Conservation (phyloP, 2,329 filamentous ascomycete genomes). For the Aureobasidium namibiae region DNA sequence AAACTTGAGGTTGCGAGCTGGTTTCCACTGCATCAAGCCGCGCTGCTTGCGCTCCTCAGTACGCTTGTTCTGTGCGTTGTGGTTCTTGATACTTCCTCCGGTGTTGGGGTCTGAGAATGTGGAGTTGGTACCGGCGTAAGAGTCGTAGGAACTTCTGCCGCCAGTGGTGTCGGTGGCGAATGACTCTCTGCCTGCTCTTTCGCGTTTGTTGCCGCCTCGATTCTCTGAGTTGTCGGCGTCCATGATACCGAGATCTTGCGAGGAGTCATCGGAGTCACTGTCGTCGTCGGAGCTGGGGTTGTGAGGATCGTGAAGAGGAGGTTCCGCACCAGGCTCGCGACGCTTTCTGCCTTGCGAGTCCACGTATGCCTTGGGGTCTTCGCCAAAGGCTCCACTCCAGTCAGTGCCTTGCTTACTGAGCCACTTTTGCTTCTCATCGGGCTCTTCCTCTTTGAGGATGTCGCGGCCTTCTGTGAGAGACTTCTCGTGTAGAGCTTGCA, state of each 20-base stretch:
- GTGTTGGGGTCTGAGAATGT: conserved; percentile 1
- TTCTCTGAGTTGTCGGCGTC: conserved; percentile 38
- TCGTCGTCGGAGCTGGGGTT: conserved; percentile 36
- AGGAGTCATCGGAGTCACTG: conserved; percentile 31
- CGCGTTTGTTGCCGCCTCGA: not conserved
- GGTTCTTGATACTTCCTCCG: conserved; percentile 42
- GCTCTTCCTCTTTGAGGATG: conserved; percentile 62
- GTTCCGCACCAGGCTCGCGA: conserved; percentile 47
- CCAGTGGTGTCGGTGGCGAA: conserved; percentile 24
- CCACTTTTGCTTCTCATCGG: conserved; percentile 70
- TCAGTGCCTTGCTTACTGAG: conserved; percentile 71
- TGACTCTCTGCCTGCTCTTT: conserved; percentile 23
- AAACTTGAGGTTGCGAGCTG: conserved; percentile 76
- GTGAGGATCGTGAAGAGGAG: conserved; percentile 44
- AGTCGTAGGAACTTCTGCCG: conserved; percentile 18
- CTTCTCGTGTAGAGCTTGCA: conserved; percentile 71
- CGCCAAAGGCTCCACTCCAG: conserved; percentile 79
- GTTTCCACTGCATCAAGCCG: conserved; percentile 92
- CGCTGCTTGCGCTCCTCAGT: conserved; percentile 74
- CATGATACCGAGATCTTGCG: conserved; percentile 49
- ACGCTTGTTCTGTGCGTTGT: conserved; percentile 60
- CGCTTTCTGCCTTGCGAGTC: conserved; percentile 45
- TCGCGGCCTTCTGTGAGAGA: conserved; percentile 74
- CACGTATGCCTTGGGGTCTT: conserved; percentile 59
- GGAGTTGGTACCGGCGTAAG: conserved; percentile 14